Base-by-base conservation (phyloP, 805 yeast genomes). In the Candida glaebosa region DNA sequence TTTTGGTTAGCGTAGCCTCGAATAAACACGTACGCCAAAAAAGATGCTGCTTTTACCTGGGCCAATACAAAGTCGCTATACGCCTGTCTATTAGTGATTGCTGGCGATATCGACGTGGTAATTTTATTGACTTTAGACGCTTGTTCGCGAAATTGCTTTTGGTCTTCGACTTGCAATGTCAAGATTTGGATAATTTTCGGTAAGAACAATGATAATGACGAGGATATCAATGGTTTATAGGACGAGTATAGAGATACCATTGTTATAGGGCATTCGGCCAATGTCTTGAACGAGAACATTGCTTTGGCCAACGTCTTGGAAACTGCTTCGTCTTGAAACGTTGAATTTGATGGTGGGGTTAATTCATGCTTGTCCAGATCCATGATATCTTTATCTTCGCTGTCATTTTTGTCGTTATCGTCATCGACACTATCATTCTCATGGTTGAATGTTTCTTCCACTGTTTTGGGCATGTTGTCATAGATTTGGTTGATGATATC, bases 211-310 rank as follows among this genome's bases (percentile, higher is more conserved):
- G 90, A 87, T 24, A 93, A 70, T 3, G 91, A 79, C 0, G 84
- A 67, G 36, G 78, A 77, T 1, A 85, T 86, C 39, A 88, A 64
- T 26, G 79, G 79, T 57, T 89, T 87, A 65, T 90, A 89, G 0
- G 96, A 81, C 1, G 96, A 86, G 53, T 87, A 88, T 39, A 95
- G 69, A 5, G 96, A 81, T 3, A 93, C 99, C 82, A 93, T 85
- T 3, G 96, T 89, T 31, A 93, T 91, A 7, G 99, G 99, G 58
- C 98, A 90, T 60, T 93, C 99, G 0, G 96, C 87, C 45, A 93
- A 74, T 10, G 91, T 87, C 58, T 89, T 90, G 73, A 93, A 91
- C 1, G 97, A 89, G 49, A 61, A 73, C 76, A 87, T 76, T 3
- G 96, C 84, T 46, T 75, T 77, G 34, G 75, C 75, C 40, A 89